A percentile compares a stretch with the other conserved stretches of the same genome.
phyloP scores from a whole-genome alignment of 2,329 filamentous ascomycete species.

The Fragosphaeria purpurea region DNA sequence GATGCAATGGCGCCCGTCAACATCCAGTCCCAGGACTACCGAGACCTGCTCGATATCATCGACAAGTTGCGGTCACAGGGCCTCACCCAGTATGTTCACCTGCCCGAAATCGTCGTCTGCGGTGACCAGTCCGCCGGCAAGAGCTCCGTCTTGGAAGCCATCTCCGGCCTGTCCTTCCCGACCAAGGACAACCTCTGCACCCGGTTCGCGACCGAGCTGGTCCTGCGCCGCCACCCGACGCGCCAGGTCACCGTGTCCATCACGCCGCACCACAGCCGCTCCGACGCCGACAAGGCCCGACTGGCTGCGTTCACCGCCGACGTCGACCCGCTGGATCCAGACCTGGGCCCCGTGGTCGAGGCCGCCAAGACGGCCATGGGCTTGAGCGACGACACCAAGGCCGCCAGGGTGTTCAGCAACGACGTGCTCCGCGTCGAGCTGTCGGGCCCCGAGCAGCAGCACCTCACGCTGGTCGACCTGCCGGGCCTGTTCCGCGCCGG shows the following conservation, averaged over 20 bases:
- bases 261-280: slow-evolving; percentile 21
- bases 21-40: slow-evolving; percentile 22
- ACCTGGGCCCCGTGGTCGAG: slow-evolving; percentile 27
- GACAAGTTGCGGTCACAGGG: slow-evolving; percentile 28
- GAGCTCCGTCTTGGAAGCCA: slow-evolving; percentile 54
- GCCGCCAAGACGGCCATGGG: slow-evolving; percentile 39
- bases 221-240: slow-evolving; percentile 36
- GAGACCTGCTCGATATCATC: slow-evolving; percentile 29
- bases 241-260: slow-evolving; percentile 28
- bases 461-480: slow-evolving; percentile 49
- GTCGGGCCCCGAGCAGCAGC: slow-evolving; percentile 34
- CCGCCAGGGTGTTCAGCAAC: slow-evolving; percentile 30
- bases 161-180: slow-evolving; percentile 52
- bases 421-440: slow-evolving; percentile 40
- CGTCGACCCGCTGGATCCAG: slow-evolving; percentile 11
- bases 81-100: slow-evolving; percentile 26
- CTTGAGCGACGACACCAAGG: slow-evolving; percentile 17
- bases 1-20: slow-evolving; percentile 1
- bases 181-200: slow-evolving; percentile 50
- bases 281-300: slow-evolving; percentile 16
- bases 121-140: slow-evolving; percentile 56
- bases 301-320: slow-evolving; percentile 18
- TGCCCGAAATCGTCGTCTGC: slow-evolving; percentile 44
- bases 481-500: slow-evolving; percentile 44
- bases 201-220: slow-evolving; percentile 51